A percentile compares a stretch with the other conserved stretches of the same genome.
Conservation (phyloP, 768 basidiomycete species). For the Hemileccinum impolitum region DNA sequence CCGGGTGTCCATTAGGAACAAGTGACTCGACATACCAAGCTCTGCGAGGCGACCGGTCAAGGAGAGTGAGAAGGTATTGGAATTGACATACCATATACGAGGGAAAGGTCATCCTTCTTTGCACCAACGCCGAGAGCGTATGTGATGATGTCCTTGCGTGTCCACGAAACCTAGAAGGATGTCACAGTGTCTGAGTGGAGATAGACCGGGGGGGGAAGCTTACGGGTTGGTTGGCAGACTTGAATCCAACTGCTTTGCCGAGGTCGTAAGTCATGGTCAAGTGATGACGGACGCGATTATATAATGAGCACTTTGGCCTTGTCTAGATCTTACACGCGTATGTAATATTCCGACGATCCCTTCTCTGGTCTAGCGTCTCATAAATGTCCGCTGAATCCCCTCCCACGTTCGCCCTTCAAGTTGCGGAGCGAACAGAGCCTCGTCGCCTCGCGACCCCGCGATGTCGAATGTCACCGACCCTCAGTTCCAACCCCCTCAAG, state of each 20-base stretch:
- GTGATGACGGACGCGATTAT: neutral
- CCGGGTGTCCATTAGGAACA: neutral
- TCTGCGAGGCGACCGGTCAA: conserved; percentile 32
- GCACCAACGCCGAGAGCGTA: conserved; percentile 84
- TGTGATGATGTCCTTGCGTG: conserved; percentile 74
- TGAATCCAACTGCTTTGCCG: conserved; percentile 60
- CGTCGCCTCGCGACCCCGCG: neutral
- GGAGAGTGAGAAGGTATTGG: neutral
- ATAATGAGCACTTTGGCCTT: too few species aligned
- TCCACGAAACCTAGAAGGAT: conserved; percentile 69
- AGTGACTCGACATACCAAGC: conserved; percentile 39
- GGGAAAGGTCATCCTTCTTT: conserved; percentile 63
- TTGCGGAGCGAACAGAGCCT: neutral
- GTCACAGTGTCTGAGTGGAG: neutral
- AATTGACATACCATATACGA: conserved; percentile 61
- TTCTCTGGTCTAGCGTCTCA: too few species aligned
- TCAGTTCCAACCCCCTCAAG: conserved; percentile 7
- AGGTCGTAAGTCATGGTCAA: conserved; percentile 54
- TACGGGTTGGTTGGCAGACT: conserved; percentile 53
- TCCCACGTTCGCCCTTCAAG: conserved; percentile 6
- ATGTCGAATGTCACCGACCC: conserved; percentile 16
- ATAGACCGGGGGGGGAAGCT: neutral
- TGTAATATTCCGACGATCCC: too few species aligned
- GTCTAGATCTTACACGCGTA: too few species aligned
- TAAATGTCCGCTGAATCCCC: neutral